Base-by-base conservation (phyloP, 1,284 basidiomycete genomes). In the Irpex sp. region DNA sequence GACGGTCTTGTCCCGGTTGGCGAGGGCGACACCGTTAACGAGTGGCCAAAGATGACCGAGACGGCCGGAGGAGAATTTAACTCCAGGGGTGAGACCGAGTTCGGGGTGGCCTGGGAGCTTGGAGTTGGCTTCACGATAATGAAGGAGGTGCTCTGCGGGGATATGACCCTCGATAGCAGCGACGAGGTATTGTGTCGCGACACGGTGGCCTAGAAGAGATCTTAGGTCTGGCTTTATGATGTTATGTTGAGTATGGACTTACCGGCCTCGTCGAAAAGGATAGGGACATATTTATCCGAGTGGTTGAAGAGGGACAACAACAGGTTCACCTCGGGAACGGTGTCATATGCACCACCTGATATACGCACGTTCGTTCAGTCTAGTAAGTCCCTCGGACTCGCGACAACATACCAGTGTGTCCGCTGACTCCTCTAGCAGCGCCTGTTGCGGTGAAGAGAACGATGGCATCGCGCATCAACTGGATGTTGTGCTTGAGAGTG, bases 51-150 rank as follows among this genome's bases (percentile, higher is more conserved):
- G 85, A 75, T 93, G 91, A 1, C 91, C 91, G 34, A 93, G 83
- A 73, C 92, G 89, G 34, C 92, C 92, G 1, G 92, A 93, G 6
- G 91, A 93, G 78, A 94, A 94, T 77, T 93, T 92, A 75, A 94
- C 84, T 36, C 92, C 92, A 19, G 92, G 92, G 1, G 92, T 94
- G 63, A 94, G 80, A 34, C 92, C 92, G 19, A 94, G 81, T 76
- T 94, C 92, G 9, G 92, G 92, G 72, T 94, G 92, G 31, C 92
- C 92, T 1, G 92, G 92, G 37, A 94, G 87, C 72, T 91, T 90
- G 36, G 91, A 89, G 75, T 93, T 84, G 62, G 92, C 92, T 72
- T 86, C 89, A 60, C 92, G 90, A 74, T 94, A 94, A 72, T 90
- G 87, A 15, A 94, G 78, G 52, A 94, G 84, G 59, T 93, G 89